Base-by-base conservation (phyloP, 2,329 filamentous ascomycete genomes). In the Juglanconis sp. region DNA sequence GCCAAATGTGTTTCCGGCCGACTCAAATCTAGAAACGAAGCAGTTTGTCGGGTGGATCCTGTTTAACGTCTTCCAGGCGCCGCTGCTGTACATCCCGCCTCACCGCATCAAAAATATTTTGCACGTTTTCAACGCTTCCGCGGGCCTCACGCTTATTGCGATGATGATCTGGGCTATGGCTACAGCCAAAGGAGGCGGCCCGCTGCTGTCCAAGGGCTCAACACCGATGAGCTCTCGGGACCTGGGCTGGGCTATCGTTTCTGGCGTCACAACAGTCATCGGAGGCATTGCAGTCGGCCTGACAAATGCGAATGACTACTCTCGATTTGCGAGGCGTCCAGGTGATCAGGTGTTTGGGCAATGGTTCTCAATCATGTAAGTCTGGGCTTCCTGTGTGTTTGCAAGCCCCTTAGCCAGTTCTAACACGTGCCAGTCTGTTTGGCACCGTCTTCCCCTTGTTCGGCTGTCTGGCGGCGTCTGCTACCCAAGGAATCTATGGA, bases 231-330 rank as follows among this genome's bases (percentile, higher is more conserved):
- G 65, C 4, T 67, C 68, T 5, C 62, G 68, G 0, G 65, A 64
- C 3, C 69, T 75, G 1, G 74, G 73, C 35, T 77, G 74, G 74
- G 66, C 69, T 51, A 68, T 76, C 56, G 71, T 76, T 63, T 64
- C 65, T 15, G 74, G 73, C 46, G 72, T 77, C 60, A 77, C 76
- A 65, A 67, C 70, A 54, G 70, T 75, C 58, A 70, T 77, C 66
- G 74, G 74, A 8, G 58, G 58, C n/a, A 60, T 68, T 66, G 13
- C 69, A 71, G 35, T 73, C 68, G 5, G 71, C 70, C 52, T 62
- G 52, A 62, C 50, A 9, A 61, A 56, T 32, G 54, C 56, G 24
- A 58, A 51, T 30, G 59, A 61, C 44, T 61, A 58, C 36, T 61
- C 59, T 15, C 55, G 59, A 11, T 61, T 61, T 48, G 59, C 59